These are phyloP conservation scores for Grammothele lineata DNA, from an alignment of 768 basidiomycete species.

Conservation along the genomic window DNA sequence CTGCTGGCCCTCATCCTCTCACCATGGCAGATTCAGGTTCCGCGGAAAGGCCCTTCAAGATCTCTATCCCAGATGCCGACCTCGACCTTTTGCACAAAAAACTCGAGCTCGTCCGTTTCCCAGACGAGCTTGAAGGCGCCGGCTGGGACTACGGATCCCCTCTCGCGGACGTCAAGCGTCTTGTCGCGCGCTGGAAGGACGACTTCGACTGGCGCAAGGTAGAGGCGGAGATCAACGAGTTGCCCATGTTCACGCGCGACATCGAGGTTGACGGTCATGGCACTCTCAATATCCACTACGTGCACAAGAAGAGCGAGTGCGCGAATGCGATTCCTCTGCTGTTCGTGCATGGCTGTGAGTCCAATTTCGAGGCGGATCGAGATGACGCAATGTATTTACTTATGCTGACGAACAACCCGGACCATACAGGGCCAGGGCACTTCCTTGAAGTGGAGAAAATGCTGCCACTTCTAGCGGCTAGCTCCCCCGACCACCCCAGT, in stretches of 20 bases:
- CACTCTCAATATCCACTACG: slow-evolving; percentile 50
- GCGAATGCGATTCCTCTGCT: slow-evolving; percentile 49
- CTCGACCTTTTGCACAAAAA: slow-evolving; percentile 19
- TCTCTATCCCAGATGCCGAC: slow-evolving; percentile 19
- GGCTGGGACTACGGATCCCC: slow-evolving; percentile 35
- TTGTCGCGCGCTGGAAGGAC: slow-evolving; percentile 46
- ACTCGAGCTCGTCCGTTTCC: slow-evolving; percentile 21
- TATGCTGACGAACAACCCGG: too few relatives aligned
- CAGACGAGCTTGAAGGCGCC: slow-evolving; percentile 22
- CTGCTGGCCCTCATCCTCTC: too few relatives aligned
- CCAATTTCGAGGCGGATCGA: too few relatives aligned
- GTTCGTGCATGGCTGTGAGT: slow-evolving; percentile 57
- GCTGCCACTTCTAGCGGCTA: slow-evolving; percentile 44
- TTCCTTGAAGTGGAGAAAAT: slow-evolving; percentile 56
- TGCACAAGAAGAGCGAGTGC: slow-evolving; percentile 46
- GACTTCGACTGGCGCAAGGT: slow-evolving; percentile 54
- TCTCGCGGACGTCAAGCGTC: slow-evolving; percentile 42
- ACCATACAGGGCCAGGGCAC: slow-evolving; percentile 61
- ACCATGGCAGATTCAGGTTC: too few relatives aligned
- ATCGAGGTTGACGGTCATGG: slow-evolving; percentile 46
- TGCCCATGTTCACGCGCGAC: slow-evolving; percentile 53
- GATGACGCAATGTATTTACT: too few relatives aligned
- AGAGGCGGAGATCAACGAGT: slow-evolving; percentile 47
- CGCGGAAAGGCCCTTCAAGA: slow-evolving; percentile 30
- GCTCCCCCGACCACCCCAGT: slow-evolving; percentile 40